Evolutionary conservation across 2,329 filamentous ascomycete genomes (phyloP), one percentile per base, ranked within the genome.

Genomic region (Dothideomycetes sp.): DNA sequence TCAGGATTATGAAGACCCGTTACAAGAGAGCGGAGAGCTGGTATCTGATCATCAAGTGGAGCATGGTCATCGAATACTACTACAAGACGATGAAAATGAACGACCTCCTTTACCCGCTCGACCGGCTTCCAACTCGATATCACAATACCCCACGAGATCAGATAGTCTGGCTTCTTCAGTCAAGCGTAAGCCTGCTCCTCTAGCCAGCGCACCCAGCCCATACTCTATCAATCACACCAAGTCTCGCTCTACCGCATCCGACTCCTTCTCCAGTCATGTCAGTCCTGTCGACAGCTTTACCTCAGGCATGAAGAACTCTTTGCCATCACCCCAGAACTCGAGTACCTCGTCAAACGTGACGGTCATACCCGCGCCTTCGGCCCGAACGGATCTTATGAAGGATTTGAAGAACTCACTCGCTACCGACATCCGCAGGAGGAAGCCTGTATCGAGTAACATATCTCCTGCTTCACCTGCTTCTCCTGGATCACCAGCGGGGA

Each of bases 1-100:
- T 20, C 54, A 53, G 20, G 65, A 70, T 5, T 71, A 69, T 54
- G 68, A 71, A 34, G 68, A 71, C 49, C 66, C 67, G 3, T 51
- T 67, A 1, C 61, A 67, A 35, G 50, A 54, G 29, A 13, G 16
- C 24, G 27, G 33, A 23, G 18, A 33, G 23, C 31, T 30, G 13
- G 17, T 17, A 3, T 30, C 32, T 16, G 18, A 33, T 10, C 23
- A 46, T 8, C 25, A 37, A n/a, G 34, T 36, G 15, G 44, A 47
- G 17, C 60, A 65, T 38, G 49, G 53, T 3, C 65, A 62, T 28
- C 61, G 64, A 24, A 69, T 69, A 27, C 55, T 61, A 5, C 53
- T 69, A 29, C 53, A 63, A 32, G 64, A 67, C 22, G 53, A 51
- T 40, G 33, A 42, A 29, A 25, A 49, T 45, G 20, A 48, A 27